phyloP scores from a whole-genome alignment of 1,284 basidiomycete genomes.

The Pisolithus thermaeus region DNA sequence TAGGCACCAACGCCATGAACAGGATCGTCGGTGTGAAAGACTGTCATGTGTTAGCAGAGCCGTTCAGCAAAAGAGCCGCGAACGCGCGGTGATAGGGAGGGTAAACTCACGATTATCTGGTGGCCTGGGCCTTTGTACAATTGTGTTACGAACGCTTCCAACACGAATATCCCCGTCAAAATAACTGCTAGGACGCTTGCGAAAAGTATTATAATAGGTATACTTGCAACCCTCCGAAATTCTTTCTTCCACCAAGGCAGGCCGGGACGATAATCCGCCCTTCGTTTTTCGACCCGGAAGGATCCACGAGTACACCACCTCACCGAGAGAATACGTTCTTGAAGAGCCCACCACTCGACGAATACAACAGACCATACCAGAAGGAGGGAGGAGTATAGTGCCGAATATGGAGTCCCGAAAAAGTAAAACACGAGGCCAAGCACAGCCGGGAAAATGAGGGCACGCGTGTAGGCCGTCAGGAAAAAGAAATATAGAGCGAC shows the following conservation, averaged over 20 bases:
- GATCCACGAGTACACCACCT: constrained; percentile 76
- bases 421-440: constrained; percentile 60
- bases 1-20: constrained; percentile 80
- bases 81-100: not conserved
- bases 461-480: constrained; percentile 76
- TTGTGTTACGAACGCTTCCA: constrained; percentile 83
- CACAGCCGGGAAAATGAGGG: constrained; percentile 63
- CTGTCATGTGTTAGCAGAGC: constrained; percentile 29
- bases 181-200: constrained; percentile 65
- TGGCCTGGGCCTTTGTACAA: constrained; percentile 86
- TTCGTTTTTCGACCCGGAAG: constrained; percentile 70
- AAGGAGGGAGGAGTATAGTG: constrained; percentile 71
- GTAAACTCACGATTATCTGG: constrained; percentile 59
- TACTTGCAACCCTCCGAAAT: constrained; percentile 62
- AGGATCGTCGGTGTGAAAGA: constrained; percentile 81
- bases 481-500: constrained; percentile 90
- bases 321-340: constrained; percentile 74
- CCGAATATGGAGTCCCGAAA: constrained; percentile 66
- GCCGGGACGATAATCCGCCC: constrained; percentile 58
- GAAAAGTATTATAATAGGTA: constrained; percentile 79
- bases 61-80: not conserved
- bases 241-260: constrained; percentile 76
- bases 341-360: constrained; percentile 85
- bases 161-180: constrained; percentile 75
- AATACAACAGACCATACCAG: constrained; percentile 81